Evolutionary conservation across 129 eudicot genomes (phyloP), one percentile per base, ranked within the genome.

Genomic region (Tagetes patula): DNA sequence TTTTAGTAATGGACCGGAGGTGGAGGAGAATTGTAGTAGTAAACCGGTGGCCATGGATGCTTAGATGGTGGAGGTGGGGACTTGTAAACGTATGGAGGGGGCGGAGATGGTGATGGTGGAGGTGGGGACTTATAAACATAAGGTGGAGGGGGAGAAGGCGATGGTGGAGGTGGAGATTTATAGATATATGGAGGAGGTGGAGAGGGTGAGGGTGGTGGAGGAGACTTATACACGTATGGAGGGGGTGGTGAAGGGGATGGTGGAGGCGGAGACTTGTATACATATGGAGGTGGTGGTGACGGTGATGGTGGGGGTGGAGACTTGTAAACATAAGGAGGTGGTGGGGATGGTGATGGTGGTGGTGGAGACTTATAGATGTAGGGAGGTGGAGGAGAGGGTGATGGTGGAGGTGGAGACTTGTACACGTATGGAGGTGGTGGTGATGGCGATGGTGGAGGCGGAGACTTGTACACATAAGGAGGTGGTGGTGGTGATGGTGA

Each of bases 11-110:
- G 11, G 49, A 3, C 11, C 2, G 77, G 82, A 49, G 82, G 77
- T 38, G 82, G 81, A n/a, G 81, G 75, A 13, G 75, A 77, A 3
- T 30, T 68, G 40, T 67, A 76, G 69, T 76, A 76, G 75, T 76
- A 76, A 43, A 47, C 2, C 0, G 74, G 75, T 7, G 71, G 81
- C 6, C 38, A 74, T 20, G 65, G 59, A 53, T 52, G 72, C 31
- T 48, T 47, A 9, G 62, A 8, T 8, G 62, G 62, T 55, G 62
- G 62, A 27, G 62, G 62, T 55, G 62, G 62, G 30, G 62, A 55
- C 8, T 55, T 32, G 11, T 59, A 59, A 33, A 34, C 38, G 14
- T 59, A 34, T 59, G 65, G 65, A 0, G 42, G 65, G 6, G 62
- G 61, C 10, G 61, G 62, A 20, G 65, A 59, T 0, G 75, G 75